Conservation (phyloP, 2,329 filamentous ascomycete species). For the Nothomitra cinnamomea region DNA sequence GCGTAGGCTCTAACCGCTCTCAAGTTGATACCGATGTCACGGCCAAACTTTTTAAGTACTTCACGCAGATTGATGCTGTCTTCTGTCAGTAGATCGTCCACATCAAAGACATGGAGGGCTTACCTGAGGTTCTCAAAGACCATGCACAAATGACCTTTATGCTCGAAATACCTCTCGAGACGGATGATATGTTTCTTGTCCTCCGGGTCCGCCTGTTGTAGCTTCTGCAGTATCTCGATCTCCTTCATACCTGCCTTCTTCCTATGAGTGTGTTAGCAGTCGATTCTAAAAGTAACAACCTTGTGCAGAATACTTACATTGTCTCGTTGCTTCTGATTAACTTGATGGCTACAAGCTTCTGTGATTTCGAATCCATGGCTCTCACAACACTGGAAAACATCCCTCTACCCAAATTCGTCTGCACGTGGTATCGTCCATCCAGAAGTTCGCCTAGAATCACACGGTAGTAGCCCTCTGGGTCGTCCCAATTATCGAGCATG, state of each 20-base stretch:
- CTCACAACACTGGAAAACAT: slow-evolving; percentile 96
- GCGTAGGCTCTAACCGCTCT: slow-evolving; percentile 77
- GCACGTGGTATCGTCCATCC: slow-evolving; percentile 76
- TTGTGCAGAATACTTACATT: slow-evolving; percentile 31
- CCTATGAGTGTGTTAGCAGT: slow-evolving; percentile 19
- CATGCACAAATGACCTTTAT: slow-evolving; percentile 90
- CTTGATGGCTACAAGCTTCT: slow-evolving; percentile 80
- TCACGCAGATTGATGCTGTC: slow-evolving; percentile 73
- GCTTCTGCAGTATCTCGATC: slow-evolving; percentile 77
- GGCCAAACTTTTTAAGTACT: slow-evolving; percentile 87
- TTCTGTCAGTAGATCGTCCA: background rate
- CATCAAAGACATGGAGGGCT: background rate
- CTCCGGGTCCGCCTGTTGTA: slow-evolving; percentile 71
- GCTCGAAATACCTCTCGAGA: slow-evolving; percentile 75
- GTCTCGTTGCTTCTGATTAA: slow-evolving; percentile 95
- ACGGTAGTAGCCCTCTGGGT: slow-evolving; percentile 92
- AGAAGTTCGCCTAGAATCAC: slow-evolving; percentile 82
- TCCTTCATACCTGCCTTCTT: slow-evolving; percentile 86
- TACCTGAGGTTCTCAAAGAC: slow-evolving; percentile 77
- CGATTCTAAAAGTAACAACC: background rate
- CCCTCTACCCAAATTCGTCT: slow-evolving; percentile 74
- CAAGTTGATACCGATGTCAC: slow-evolving; percentile 83
- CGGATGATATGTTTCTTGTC: slow-evolving; percentile 85
- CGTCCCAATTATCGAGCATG: slow-evolving; percentile 83
- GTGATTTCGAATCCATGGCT: slow-evolving; percentile 59